These are phyloP conservation scores for Acrocalymma vagum DNA, from an alignment of 2,329 filamentous ascomycete genomes.

Conservation along the genomic window DNA sequence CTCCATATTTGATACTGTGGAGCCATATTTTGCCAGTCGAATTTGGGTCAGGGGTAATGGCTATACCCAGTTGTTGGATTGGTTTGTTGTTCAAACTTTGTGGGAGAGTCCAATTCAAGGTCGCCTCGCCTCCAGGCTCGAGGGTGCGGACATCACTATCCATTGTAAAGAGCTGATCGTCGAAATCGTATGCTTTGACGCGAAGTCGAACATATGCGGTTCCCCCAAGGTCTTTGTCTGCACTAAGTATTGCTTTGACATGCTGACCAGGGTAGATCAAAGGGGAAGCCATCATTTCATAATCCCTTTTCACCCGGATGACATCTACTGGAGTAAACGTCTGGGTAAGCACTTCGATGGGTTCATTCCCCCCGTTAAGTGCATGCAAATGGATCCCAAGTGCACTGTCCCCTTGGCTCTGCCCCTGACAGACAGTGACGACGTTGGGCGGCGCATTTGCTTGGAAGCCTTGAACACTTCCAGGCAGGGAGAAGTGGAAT, in stretches of 20 bases:
- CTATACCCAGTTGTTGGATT: constrained; percentile 8
- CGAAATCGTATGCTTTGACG: constrained; percentile 11
- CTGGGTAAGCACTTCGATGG: constrained; percentile 25
- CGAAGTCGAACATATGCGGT: not conserved
- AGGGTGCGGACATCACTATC: not conserved
- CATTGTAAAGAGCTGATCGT: constrained; percentile 2
- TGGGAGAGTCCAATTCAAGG: constrained; percentile 10
- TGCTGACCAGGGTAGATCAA: constrained; percentile 9
- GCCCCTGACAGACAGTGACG: constrained; percentile 11
- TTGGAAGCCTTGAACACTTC: constrained; percentile 42
- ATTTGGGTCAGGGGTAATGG: not conserved
- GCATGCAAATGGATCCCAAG: constrained; percentile 10
- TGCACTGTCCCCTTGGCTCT: constrained; percentile 2
- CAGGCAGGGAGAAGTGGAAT: constrained; percentile 48
- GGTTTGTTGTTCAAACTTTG: constrained; percentile 3
- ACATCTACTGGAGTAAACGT: constrained; percentile 33
- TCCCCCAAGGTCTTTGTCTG: not conserved
- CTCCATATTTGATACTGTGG: constrained; percentile 2
- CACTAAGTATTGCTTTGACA: constrained; percentile 3
- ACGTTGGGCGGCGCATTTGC: constrained; percentile 5
- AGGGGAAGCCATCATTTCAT: constrained; percentile 10
- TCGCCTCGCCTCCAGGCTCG: not conserved
- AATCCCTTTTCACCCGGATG: constrained; percentile 23
- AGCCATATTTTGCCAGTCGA: not conserved
- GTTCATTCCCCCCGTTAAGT: constrained; percentile 2